phyloP scores from a whole-genome alignment of 1,284 basidiomycete species.

The Cryptococcus amylolentus region DNA sequence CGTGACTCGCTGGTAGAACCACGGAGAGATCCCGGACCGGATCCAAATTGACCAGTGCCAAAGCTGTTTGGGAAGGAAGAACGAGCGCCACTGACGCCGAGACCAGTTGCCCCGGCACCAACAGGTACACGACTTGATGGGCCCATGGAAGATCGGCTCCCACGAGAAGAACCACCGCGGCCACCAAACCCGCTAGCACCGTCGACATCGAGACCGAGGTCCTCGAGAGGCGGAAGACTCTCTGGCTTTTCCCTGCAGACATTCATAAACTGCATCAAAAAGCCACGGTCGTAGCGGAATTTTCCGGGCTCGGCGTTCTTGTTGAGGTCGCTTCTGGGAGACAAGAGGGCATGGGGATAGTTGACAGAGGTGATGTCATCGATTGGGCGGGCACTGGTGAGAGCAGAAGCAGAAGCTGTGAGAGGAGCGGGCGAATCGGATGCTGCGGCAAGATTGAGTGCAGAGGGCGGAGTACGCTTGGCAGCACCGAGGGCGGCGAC shows the following conservation, averaged over 20 bases:
- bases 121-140: conserved; percentile 51
- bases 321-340: conserved; percentile 83
- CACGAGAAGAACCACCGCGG: conserved; percentile 30
- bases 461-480: conserved; percentile 56
- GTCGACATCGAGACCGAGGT: conserved; percentile 80
- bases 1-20: conserved; percentile 67
- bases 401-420: conserved; percentile 58
- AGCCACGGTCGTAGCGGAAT: conserved; percentile 96
- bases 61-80: conserved; percentile 54
- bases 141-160: conserved; percentile 51
- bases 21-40: conserved; percentile 46
- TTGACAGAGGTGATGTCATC: conserved; percentile 72
- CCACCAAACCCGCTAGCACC: conserved; percentile 59
- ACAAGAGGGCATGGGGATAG: conserved; percentile 81
- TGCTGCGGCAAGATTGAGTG: conserved; percentile 61
- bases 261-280: conserved; percentile 95
- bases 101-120: conserved; percentile 35
- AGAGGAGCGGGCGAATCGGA: conserved; percentile 12
- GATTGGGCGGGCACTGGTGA: conserved; percentile 72
- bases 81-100: conserved; percentile 40
- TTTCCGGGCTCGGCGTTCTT: conserved; percentile 75
- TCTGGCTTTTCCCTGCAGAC: conserved; percentile 94
- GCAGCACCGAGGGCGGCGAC: conserved; percentile 36
- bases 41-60: conserved; percentile 71
- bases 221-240: conserved; percentile 80